Evolutionary conservation across 192 early-diverging fungal species (phyloP).

Genomic region (Piromyces finnis): DNA sequence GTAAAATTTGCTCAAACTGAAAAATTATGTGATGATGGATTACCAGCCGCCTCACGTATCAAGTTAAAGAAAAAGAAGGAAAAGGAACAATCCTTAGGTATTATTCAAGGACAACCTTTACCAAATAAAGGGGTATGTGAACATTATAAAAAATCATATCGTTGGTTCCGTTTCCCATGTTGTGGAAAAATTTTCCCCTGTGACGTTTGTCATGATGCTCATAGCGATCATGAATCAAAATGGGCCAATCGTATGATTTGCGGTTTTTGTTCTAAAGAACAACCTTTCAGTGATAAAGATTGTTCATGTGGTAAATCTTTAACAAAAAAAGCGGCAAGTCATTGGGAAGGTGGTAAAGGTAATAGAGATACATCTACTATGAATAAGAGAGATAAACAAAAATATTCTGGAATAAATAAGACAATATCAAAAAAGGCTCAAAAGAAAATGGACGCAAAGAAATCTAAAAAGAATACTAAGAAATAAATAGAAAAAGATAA

Average conservation of each 20-base stretch:
- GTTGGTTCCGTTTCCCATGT: conserved; percentile 89
- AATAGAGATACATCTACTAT: conserved; percentile 50
- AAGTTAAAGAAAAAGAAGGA: conserved; percentile 26
- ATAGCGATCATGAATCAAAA: conserved; percentile 43
- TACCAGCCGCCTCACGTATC: background rate
- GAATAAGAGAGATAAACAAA: conserved; percentile 54
- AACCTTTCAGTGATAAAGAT: conserved; percentile 14
- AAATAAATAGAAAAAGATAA: background rate
- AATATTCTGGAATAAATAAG: conserved; percentile 39
- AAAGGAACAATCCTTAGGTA: conserved; percentile 24
- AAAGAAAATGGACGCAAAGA: background rate
- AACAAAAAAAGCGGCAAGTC: conserved; percentile 8
- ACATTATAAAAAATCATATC: conserved; percentile 68
- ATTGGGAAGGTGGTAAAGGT: conserved; percentile 84
- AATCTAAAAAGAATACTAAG: background rate
- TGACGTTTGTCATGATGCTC: conserved; percentile 66
- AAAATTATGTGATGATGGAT: background rate
- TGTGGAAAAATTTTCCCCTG: conserved; percentile 69
- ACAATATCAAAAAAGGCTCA: conserved; percentile 18
- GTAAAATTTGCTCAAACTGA: background rate
- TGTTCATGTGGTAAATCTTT: conserved; percentile 48
- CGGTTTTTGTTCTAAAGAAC: conserved; percentile 67
- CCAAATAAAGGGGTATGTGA: conserved; percentile 52
- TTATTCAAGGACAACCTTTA: conserved; percentile 41
- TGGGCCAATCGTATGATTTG: conserved; percentile 69